Evolutionary conservation across 169 alveolate species (phyloP).

Genomic region (Plasmodium sp.): DNA sequence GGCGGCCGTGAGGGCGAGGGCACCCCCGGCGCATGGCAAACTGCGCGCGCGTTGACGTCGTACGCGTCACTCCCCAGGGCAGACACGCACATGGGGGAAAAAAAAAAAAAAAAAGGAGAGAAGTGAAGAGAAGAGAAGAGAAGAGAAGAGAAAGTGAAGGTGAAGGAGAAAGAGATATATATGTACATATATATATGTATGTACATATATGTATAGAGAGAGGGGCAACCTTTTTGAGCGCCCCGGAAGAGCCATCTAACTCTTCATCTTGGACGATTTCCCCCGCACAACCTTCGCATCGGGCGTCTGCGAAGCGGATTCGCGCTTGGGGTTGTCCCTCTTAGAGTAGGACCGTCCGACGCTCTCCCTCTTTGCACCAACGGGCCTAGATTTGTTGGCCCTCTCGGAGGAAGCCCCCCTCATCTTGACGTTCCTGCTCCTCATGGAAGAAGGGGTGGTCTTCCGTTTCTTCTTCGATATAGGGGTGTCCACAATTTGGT

Average conservation of each 20-base stretch:
- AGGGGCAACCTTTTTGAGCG: not conserved
- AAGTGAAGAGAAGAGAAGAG: not conserved
- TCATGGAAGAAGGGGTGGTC: slow-evolving; percentile 1
- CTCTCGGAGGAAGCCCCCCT: not conserved
- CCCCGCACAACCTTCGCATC: not conserved
- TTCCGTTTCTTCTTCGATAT: slow-evolving; percentile 25
- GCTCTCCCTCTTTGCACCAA: slow-evolving; percentile 31
- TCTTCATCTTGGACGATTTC: slow-evolving; percentile 18
- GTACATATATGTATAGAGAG: too few relatives aligned
- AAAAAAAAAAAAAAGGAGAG: not conserved
- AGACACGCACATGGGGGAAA: not conserved
- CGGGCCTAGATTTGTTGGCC: not conserved
- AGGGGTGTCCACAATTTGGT: slow-evolving; percentile 54
- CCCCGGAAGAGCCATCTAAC: not conserved
- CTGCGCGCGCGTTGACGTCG: not conserved
- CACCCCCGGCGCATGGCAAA: not conserved
- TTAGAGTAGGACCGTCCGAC: not conserved
- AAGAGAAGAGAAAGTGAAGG: too few relatives aligned
- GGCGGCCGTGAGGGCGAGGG: not conserved
- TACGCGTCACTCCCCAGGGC: not conserved
- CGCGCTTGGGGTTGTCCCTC: slow-evolving; percentile 27
- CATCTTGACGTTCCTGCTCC: not conserved
- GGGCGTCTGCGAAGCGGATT: slow-evolving; percentile 11
- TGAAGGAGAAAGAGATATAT: too few relatives aligned
- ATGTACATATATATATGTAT: too few relatives aligned